Evolutionary conservation across 352 stramenopile genomes (phyloP).

Genomic region (Pythium guiyangense): DNA sequence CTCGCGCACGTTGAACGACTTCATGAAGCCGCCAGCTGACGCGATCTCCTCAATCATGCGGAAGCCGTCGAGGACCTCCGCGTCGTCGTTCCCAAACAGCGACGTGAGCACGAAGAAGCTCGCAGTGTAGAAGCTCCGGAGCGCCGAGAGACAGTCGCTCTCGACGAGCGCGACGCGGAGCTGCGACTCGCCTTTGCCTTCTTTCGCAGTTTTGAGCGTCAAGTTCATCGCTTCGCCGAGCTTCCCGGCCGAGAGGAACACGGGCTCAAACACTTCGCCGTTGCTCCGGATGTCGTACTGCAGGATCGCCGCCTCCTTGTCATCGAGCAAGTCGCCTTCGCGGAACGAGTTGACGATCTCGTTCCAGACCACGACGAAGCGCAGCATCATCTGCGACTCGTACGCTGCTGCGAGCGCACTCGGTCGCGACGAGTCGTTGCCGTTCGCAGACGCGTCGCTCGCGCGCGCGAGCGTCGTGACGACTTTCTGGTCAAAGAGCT

Average conservation of each 20-base stretch:
- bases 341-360: conserved; percentile 82
- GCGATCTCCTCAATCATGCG: conserved; percentile 71
- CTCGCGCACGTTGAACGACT: conserved; percentile 70
- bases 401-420: conserved; percentile 51
- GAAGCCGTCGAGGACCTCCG: conserved; percentile 76
- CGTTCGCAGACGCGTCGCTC: conserved; percentile 42
- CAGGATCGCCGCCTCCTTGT: conserved; percentile 74
- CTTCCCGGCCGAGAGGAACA: conserved; percentile 84
- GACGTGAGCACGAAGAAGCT: conserved; percentile 70
- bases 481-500: conserved; percentile 78
- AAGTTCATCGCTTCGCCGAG: conserved; percentile 70
- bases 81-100: conserved; percentile 74
- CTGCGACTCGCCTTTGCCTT: conserved; percentile 77
- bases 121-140: conserved; percentile 81
- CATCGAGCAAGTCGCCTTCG: conserved; percentile 63
- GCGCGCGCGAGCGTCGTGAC: conserved; percentile 56
- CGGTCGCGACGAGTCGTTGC: conserved; percentile 35
- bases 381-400: conserved; percentile 79
- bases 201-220: conserved; percentile 64
- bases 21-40: conserved; percentile 60
- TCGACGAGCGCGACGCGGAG: conserved; percentile 72
- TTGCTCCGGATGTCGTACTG: conserved; percentile 85
- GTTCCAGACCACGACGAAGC: conserved; percentile 81
- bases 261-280: conserved; percentile 81
- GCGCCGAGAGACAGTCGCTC: conserved; percentile 75